Base-by-base conservation (phyloP, 495 filamentous ascomycete genomes). In the Aspergillus olivimuriae region DNA sequence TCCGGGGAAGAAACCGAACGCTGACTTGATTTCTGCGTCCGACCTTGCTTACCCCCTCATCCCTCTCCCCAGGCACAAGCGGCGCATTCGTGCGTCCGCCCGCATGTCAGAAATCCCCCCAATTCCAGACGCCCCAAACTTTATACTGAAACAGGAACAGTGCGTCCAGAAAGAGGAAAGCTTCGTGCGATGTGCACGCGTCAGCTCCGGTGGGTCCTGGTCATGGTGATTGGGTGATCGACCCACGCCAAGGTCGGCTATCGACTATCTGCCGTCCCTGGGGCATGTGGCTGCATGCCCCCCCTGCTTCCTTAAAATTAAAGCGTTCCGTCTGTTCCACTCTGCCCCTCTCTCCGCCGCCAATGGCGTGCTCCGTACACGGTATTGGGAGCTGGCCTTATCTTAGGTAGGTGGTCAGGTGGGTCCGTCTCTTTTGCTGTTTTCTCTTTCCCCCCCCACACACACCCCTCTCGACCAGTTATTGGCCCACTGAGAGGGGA, bases 251-350 rank as follows among this genome's bases (percentile, higher is more conserved):
- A 69, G 63, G 45, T 61, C 62, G 66, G 63, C 66, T 69, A 67
- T 69, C 66, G 66, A 69, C 60, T 62, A 69, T 69, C 65, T 69
- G 65, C 65, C 65, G 65, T 64, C 51, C 47, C 44, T 42, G 46
- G 48, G 47, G 53, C 39, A 44, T 38, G 43, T 56, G 59, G 59
- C 17, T 31, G 44, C 48, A 34, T 57, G 34, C 34, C 47, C 47
- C 42, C 42, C 46, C 36, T 48, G 19, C 32, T 41, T 43, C 26
- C 32, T 46, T 39, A 31, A 43, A 30, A 23, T 37, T 47, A 15
- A 15, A 21, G 43, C 35, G n/a, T n/a, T n/a, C n/a, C n/a, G n/a
- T n/a, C n/a, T n/a, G n/a, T n/a, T n/a, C n/a, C n/a, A n/a, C n/a
- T n/a, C n/a, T n/a, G n/a, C n/a, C 19, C 33, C 36, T 47, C 34